A percentile compares a stretch with the other conserved stretches of the same genome.
Evolutionary conservation across 352 stramenopile genomes (phyloP).

Genomic region (Globisporangium acanthophoron): DNA sequence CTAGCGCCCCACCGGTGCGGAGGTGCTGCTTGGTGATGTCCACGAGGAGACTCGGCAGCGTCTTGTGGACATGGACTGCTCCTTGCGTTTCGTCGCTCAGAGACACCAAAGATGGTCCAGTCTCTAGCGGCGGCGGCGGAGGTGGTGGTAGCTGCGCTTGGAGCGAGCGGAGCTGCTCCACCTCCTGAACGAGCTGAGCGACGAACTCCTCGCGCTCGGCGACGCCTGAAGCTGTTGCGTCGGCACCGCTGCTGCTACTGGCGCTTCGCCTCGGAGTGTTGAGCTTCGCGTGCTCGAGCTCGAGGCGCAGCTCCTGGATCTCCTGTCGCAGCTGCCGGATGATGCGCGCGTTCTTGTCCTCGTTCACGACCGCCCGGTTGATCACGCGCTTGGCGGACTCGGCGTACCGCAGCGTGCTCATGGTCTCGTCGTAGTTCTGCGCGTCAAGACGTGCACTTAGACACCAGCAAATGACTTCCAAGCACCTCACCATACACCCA

Average conservation of each 20-base stretch:
- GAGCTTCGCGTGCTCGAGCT: conserved; percentile 31
- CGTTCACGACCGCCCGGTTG: conserved; percentile 76
- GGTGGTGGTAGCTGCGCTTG: conserved; percentile 8
- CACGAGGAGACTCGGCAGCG: conserved; percentile 40
- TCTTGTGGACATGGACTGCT: conserved; percentile 21
- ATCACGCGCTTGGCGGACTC: conserved; percentile 83
- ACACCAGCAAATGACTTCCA: no score
- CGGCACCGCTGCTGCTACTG: conserved; percentile 12
- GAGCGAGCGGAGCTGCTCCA: conserved; percentile 34
- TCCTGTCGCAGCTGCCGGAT: conserved; percentile 75
- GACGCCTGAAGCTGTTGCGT: conserved; percentile 22
- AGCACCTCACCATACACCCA: not conserved
- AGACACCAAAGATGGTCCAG: no score
- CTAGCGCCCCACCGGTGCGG: conserved; percentile 23
- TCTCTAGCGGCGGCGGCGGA: not conserved
- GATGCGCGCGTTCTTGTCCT: conserved; percentile 75
- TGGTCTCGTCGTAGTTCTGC: conserved; percentile 81
- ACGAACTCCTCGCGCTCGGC: conserved; percentile 48
- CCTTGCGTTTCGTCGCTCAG: not conserved
- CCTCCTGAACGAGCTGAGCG: conserved; percentile 37
- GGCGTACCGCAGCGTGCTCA: conserved; percentile 81
- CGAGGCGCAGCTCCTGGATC: conserved; percentile 44
- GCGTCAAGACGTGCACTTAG: no score
- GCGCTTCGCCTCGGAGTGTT: conserved; percentile 21
- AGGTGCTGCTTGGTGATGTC: conserved; percentile 30